Base-by-base conservation (phyloP, 805 yeast genomes). In the Priceomyces castillae region DNA sequence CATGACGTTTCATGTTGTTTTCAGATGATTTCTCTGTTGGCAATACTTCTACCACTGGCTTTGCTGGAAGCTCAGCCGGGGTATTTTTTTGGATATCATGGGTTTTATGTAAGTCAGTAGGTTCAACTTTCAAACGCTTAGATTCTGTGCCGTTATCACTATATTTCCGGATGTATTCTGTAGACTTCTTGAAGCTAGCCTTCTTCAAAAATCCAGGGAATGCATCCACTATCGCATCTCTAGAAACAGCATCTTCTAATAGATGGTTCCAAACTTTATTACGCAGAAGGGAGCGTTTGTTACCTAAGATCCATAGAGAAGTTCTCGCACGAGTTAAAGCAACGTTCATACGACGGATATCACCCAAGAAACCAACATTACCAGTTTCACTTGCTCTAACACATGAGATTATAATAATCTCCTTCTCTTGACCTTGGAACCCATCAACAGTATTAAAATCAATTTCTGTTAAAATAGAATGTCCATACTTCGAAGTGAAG, bases 391-490 rank as follows among this genome's bases (percentile, higher is more conserved):
- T 71, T 0, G 98, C 96, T 55, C 99, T 78, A 3, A 94, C 99
- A 78, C 98, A 92, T 0, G 98, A 90, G 73, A 94, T 84, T 39
- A 94, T 78, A 48, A 94, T 88, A 37, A 94, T 80, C 49, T 92
- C 97, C 62, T 92, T 94, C 59, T 94, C 99, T 64, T 94, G 98
- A 43, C 71, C 66, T 51, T 61, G 99, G 61, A 90, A 94, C 1
- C 98, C 99, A 74, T 94, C 99, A 47, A 94, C 90, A 0, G 99
- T 89, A 58, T 90, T 90, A 66, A 94, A 90, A 58, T 87, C 95
- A 39, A 95, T 80, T 41, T 78, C 82, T 23, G 77, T 73, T 15
- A 76, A 61, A 26, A 92, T 84, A 3, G 68, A 57, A 2, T 68
- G 68, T 9, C 98, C 98, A 55, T 77, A 85, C 42, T 69, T 68